Conservation (phyloP, 1,139 yeast species). For the Lizanozyma gosingica region DNA sequence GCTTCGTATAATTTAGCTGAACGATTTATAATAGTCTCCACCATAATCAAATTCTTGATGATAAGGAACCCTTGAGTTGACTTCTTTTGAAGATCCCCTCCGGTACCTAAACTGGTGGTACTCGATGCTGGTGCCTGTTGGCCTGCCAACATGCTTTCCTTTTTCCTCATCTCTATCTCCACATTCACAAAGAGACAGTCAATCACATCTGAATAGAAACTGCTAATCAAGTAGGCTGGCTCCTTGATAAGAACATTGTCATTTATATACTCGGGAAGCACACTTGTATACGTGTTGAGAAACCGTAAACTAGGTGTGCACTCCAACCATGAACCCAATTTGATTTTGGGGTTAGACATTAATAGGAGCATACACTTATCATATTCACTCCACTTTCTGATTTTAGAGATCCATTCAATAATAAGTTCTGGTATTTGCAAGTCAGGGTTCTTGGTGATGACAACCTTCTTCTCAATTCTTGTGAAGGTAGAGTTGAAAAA, state of each 20-base stretch:
- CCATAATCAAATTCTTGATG: constrained; percentile 60
- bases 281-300: neutral
- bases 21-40: constrained; percentile 66
- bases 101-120: neutral
- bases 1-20: constrained; percentile 43
- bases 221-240: neutral
- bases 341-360: neutral
- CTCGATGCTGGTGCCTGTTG: neutral
- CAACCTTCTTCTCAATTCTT: neutral
- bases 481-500: constrained; percentile 6
- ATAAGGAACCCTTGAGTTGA: constrained; percentile 61
- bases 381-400: constrained; percentile 14
- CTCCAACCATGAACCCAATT: neutral
- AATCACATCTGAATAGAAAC: constrained; percentile 22
- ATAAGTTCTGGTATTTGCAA: constrained; percentile 13
- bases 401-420: constrained; percentile 14
- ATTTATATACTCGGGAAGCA: neutral
- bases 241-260: neutral
- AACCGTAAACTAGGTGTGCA: neutral
- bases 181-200: constrained; percentile 59
- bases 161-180: constrained; percentile 45
- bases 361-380: neutral
- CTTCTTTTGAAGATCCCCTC: constrained; percentile 19
- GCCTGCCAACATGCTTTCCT: constrained; percentile 7
- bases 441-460: neutral